Percentiles rank a stretch among this genome's conserved stretches.
phyloP scores from a whole-genome alignment of 306 rosid genomes.

The Vigna hirtella region DNA sequence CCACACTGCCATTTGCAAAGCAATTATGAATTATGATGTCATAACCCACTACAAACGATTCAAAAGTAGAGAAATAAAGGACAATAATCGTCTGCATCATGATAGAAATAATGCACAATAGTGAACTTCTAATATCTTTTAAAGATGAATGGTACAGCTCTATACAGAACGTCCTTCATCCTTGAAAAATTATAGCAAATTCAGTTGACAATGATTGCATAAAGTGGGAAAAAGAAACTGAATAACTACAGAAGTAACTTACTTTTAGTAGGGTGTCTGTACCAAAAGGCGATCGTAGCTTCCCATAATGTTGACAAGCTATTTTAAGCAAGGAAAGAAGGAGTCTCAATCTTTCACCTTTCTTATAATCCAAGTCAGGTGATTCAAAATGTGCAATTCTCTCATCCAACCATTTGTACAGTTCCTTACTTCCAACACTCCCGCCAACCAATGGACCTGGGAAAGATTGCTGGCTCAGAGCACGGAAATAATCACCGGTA shows the following conservation, averaged over 20 bases:
- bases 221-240: not conserved
- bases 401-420: slow-evolving; percentile 91
- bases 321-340: slow-evolving; percentile 92
- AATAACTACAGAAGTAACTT: slow-evolving; percentile 43
- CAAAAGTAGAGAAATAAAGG: slow-evolving; percentile 13
- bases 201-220: not conserved
- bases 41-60: slow-evolving; percentile 21
- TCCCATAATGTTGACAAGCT: slow-evolving; percentile 91
- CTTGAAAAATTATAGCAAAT: not conserved
- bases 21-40: slow-evolving; percentile 1
- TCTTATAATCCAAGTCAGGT: slow-evolving; percentile 69
- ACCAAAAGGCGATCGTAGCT: slow-evolving; percentile 92
- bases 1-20: slow-evolving; percentile 7
- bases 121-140: slow-evolving; percentile 10
- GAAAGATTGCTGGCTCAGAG: slow-evolving; percentile 84
- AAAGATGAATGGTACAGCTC: slow-evolving; percentile 4
- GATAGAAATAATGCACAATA: not conserved
- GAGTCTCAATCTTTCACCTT: slow-evolving; percentile 76
- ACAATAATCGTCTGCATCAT: slow-evolving; percentile 9
- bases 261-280: slow-evolving; percentile 69
- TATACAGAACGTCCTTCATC: not conserved
- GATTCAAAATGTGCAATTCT: slow-evolving; percentile 70
- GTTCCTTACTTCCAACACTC: slow-evolving; percentile 86
- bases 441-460: slow-evolving; percentile 98
- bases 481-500: slow-evolving; percentile 64